Evolutionary conservation across 208 protist genomes (phyloP).

Genomic region (Acanthamoeba culbertsoni): DNA sequence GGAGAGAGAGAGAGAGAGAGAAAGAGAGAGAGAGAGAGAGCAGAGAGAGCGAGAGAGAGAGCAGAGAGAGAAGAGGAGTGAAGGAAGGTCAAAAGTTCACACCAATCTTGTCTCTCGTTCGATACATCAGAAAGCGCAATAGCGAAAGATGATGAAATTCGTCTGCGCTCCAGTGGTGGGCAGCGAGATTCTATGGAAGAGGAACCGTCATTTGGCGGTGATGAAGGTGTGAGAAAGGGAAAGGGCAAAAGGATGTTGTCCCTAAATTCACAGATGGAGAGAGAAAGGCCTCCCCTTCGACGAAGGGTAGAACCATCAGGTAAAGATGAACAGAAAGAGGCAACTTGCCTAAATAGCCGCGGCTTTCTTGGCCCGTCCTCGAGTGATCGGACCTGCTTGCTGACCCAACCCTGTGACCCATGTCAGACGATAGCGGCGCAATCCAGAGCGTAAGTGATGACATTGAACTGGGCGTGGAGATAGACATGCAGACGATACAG

Average conservation of each 20-base stretch:
- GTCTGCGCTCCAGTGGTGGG: not conserved
- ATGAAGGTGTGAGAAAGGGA: too few species aligned
- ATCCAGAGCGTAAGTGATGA: conserved; percentile 29
- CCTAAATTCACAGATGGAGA: not conserved
- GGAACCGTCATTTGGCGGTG: not conserved
- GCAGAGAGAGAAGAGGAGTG: too few species aligned
- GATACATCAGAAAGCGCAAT: too few species aligned
- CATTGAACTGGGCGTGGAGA: conserved; percentile 44
- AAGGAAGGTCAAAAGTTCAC: too few species aligned
- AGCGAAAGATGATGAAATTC: not conserved
- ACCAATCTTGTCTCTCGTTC: too few species aligned
- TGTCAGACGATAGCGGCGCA: not conserved
- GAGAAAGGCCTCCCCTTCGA: not conserved
- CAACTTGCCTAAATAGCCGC: too few species aligned
- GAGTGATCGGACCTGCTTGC: too few species aligned
- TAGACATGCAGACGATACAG: conserved; percentile 56
- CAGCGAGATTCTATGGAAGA: not conserved
- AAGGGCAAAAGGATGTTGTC: not conserved
- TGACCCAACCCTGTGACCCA: not conserved
- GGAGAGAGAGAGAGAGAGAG: too few species aligned
- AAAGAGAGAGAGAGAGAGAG: too few species aligned
- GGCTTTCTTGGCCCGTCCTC: too few species aligned
- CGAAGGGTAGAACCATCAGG: not conserved
- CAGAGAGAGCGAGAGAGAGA: too few species aligned
- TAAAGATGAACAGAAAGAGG: too few species aligned